phyloP scores from a whole-genome alignment of 768 basidiomycete species.

The Brasilioporus rufonigricans region DNA sequence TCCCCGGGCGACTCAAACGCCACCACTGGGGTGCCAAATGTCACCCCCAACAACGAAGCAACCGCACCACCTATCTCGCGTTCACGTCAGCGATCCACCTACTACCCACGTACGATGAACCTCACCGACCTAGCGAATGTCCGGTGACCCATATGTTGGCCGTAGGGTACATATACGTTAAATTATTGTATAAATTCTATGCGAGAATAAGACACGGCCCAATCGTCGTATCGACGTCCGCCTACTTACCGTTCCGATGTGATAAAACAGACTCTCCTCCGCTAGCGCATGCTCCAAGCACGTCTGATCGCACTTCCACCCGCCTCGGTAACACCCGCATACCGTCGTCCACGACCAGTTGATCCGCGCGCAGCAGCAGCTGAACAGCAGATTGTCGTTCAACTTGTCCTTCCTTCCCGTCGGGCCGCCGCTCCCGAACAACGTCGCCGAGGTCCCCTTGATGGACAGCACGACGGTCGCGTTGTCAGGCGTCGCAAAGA shows the following conservation, averaged over 20 bases:
- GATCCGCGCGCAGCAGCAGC: constrained; percentile 90
- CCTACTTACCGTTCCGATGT: constrained; percentile 74
- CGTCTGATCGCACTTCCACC: constrained; percentile 76
- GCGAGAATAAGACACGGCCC: neutral
- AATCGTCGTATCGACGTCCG: neutral
- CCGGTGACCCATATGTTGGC: constrained; percentile 88
- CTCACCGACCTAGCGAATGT: constrained; percentile 59
- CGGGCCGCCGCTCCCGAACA: constrained; percentile 72
- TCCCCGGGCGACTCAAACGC: constrained; percentile 92
- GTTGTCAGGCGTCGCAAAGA: constrained; percentile 84
- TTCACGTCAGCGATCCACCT: constrained; percentile 21
- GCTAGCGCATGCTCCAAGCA: constrained; percentile 76
- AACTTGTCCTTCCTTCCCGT: constrained; percentile 91
- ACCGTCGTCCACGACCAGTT: constrained; percentile 95
- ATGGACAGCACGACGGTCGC: constrained; percentile 82
- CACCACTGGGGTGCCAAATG: constrained; percentile 87
- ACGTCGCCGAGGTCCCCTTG: constrained; percentile 87
- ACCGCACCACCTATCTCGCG: constrained; percentile 51
- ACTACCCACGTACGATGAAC: constrained; percentile 14
- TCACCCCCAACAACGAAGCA: constrained; percentile 78
- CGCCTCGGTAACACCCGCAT: constrained; percentile 81
- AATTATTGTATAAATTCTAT: constrained; percentile 92
- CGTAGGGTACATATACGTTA: constrained; percentile 89
- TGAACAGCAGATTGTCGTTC: constrained; percentile 92
- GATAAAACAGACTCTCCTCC: constrained; percentile 85